Evolutionary conservation across 495 filamentous ascomycete species (phyloP).

Genomic region (Penicillium parvum): DNA sequence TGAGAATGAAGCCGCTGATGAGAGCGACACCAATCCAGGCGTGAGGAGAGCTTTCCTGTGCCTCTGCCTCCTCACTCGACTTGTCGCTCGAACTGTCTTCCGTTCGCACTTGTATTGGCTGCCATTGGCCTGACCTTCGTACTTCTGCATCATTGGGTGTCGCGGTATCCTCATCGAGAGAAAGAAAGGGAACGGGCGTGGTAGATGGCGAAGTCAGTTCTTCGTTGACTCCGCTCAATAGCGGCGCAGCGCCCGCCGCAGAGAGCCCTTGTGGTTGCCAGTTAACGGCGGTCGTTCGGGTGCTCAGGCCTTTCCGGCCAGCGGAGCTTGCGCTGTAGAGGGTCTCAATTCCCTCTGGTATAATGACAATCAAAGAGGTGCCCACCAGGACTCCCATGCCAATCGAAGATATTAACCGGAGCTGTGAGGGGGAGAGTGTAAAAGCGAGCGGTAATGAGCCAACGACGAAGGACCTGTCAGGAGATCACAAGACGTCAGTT

Average conservation of each 20-base stretch:
- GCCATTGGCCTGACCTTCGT: constrained; percentile 7
- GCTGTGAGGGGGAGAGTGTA: constrained; percentile 79
- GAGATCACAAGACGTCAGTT: constrained; percentile 22
- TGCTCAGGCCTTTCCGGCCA: constrained; percentile 28
- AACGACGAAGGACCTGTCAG: constrained; percentile 90
- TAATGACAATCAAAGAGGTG: constrained; percentile 93
- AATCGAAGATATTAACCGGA: constrained; percentile 85
- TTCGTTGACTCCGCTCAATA: constrained; percentile 3
- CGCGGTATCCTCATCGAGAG: constrained; percentile 13
- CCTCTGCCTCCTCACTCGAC: constrained; percentile 31
- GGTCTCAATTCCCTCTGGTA: constrained; percentile 93
- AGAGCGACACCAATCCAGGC: constrained; percentile 81
- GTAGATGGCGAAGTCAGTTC: constrained; percentile 5
- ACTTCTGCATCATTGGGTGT: constrained; percentile 5
- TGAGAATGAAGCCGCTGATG: constrained; percentile 85
- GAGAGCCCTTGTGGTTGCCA: constrained; percentile 31
- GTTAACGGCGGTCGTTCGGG: constrained; percentile 22
- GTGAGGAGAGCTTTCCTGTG: constrained; percentile 51
- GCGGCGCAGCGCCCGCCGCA: constrained; percentile 11
- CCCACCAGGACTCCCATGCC: constrained; percentile 93
- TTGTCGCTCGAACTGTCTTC: constrained; percentile 34
- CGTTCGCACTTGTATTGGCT: constrained; percentile 19
- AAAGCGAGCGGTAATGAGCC: constrained; percentile 90
- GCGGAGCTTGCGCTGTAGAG: constrained; percentile 60
- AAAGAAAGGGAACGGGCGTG: constrained; percentile 15